Evolutionary conservation across 495 filamentous ascomycete genomes (phyloP).

Genomic region (Rostrohypoxylon terebratum): DNA sequence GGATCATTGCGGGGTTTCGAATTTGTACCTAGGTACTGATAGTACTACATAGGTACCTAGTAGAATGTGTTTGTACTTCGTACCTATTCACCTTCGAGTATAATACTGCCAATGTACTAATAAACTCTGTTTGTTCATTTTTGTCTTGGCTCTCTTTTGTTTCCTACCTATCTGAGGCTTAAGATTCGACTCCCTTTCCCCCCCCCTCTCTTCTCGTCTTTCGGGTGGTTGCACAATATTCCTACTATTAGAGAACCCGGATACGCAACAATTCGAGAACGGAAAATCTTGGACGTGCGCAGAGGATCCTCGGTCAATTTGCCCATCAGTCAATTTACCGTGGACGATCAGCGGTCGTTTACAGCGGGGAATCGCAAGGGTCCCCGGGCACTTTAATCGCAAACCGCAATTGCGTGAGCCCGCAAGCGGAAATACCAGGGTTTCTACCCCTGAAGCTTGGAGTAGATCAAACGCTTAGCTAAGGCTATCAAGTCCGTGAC

Average conservation of each 20-base stretch:
- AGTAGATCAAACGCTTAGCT: slow-evolving; percentile 47
- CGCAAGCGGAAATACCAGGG: slow-evolving; percentile 46
- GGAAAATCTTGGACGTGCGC: slow-evolving; percentile 25
- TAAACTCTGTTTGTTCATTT: not conserved
- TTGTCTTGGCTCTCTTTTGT: not conserved
- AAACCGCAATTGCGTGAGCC: slow-evolving; percentile 42
- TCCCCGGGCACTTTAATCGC: slow-evolving; percentile 32
- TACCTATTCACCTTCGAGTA: not conserved
- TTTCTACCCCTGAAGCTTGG: slow-evolving; percentile 29
- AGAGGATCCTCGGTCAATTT: slow-evolving; percentile 41
- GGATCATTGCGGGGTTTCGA: slow-evolving; percentile 37
- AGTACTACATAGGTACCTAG: too few species aligned
- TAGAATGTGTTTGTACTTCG: not conserved
- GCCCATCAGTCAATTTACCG: slow-evolving; percentile 24
- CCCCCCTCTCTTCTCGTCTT: not conserved
- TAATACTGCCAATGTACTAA: not conserved
- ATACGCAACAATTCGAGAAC: slow-evolving; percentile 25
- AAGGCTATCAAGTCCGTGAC: slow-evolving; percentile 39
- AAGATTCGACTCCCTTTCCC: slow-evolving; percentile 5
- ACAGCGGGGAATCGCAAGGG: slow-evolving; percentile 30
- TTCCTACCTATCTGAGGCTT: not conserved
- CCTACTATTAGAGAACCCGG: slow-evolving; percentile 21
- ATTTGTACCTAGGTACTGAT: too few species aligned
- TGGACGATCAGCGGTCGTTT: slow-evolving; percentile 39
- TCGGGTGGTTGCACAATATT: slow-evolving; percentile 19